These are phyloP conservation scores for Phaeosphaeriaceae sp. DNA, from an alignment of 2,329 filamentous ascomycete genomes.

Conservation along the genomic window DNA sequence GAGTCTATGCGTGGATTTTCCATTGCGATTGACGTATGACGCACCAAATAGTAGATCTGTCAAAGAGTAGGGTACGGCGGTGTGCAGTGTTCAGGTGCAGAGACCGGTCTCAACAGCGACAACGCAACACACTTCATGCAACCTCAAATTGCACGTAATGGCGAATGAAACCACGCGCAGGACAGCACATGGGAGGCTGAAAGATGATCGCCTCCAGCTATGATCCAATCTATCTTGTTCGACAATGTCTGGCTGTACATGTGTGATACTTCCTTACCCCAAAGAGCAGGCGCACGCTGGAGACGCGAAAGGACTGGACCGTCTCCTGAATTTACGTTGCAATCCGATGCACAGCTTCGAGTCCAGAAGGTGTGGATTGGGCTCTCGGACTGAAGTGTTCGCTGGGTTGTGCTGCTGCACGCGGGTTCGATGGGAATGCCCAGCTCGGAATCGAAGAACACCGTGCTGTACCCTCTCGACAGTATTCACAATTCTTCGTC, in stretches of 20 bases:
- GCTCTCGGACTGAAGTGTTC: not conserved
- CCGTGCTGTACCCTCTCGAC: too few species aligned
- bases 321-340: not conserved
- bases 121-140: not conserved
- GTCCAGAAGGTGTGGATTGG: not conserved
- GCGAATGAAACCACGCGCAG: not conserved
- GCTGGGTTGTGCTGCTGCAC: not conserved
- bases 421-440: not conserved
- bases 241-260: not conserved
- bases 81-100: conserved; percentile 1
- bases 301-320: not conserved
- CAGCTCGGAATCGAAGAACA: too few species aligned
- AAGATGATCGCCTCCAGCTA: too few species aligned
- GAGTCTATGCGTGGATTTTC: not conserved
- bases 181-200: not conserved
- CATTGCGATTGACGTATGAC: not conserved
- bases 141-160: not conserved
- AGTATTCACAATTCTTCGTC: too few species aligned
- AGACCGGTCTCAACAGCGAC: not conserved
- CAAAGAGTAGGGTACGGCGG: conserved; percentile 1
- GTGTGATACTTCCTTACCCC: not conserved
- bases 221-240: not conserved
- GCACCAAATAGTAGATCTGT: not conserved
- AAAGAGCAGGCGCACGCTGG: not conserved
- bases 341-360: not conserved